Evolutionary conservation across 345 rosid species (phyloP).

Genomic region (Anacardium occidentale): DNA sequence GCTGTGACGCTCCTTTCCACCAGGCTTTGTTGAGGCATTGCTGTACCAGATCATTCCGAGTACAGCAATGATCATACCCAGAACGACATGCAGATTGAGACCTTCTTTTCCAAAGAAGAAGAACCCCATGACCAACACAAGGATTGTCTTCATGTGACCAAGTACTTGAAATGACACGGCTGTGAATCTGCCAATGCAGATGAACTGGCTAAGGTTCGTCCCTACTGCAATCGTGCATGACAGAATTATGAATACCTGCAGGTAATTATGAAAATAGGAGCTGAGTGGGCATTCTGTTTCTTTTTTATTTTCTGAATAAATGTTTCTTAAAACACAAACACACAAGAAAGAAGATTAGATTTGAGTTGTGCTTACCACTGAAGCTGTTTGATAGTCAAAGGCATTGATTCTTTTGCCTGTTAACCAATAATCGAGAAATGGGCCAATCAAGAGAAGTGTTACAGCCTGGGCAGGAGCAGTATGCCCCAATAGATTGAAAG

Average conservation of each 20-base stretch:
- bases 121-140: conserved; percentile 81
- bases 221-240: conserved; percentile 95
- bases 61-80: conserved; percentile 92
- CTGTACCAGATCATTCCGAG: conserved; percentile 96
- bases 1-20: conserved; percentile 85
- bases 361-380: conserved; percentile 54
- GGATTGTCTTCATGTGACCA: conserved; percentile 98
- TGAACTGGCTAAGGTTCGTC: conserved; percentile 97
- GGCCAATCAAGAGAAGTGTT: conserved; percentile 74
- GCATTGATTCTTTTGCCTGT: conserved; percentile 72
- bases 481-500: conserved; percentile 93
- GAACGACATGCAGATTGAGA: conserved; percentile 76
- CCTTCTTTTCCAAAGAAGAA: conserved; percentile 97
- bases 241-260: conserved; percentile 75
- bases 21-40: conserved; percentile 90
- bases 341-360: background rate
- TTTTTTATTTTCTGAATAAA: too few species aligned
- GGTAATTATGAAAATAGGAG: background rate
- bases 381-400: conserved; percentile 52
- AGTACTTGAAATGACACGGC: conserved; percentile 95
- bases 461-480: conserved; percentile 98
- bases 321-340: background rate
- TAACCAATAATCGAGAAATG: conserved; percentile 92
- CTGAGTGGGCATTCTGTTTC: too few species aligned
- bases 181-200: conserved; percentile 92